Base-by-base conservation (phyloP, 1,139 yeast genomes). In the Hemisphaericaspora xylanilytica region DNA sequence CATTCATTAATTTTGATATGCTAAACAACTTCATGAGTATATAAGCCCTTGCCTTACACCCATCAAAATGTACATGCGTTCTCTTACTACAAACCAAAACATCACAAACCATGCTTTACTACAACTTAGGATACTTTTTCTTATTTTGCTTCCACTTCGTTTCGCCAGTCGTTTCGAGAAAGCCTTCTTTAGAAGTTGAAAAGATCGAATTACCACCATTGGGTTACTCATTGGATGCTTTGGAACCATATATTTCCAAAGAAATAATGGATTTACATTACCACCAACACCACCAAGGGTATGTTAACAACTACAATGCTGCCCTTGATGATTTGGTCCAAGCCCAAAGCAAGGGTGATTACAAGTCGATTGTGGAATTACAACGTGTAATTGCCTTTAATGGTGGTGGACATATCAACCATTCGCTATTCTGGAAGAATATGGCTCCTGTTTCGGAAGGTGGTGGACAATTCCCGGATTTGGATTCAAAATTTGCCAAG, bases 361-460 rank as follows among this genome's bases (percentile, higher is more conserved):
- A 77, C 47, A 73, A 80, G 60, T 79, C 80, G 58, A 70, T 85
- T 41, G 75, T 86, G 54, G 82, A 80, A 55, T 75, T 88, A 57
- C 88, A 85, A 61, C 85, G 86, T 54, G 73, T 78, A 55, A 81
- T 90, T 70, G 88, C 85, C 63, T 90, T 90, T 80, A 94, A 89
- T 63, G 96, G 95, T 49, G 97, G 97, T 61, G 97, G 97, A 17
- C 87, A 78, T 74, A 72, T 83, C 56, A 88, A 88, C 78, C 96
- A 88, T 67, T 72, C 81, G 51, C 70, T 88, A 54, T 88, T 86
- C 75, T 88, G 96, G 96, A 86, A 86, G 70, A 86, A 83, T 69
- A 74, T 90, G 65, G 86, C 96, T 13, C 97, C 97, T 26, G 70
- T 65, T 42, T 75, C 80, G 42, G 75, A 75, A 48, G 92, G 92